Evolutionary conservation across 257 asterid genomes (phyloP).

Genomic region (Cinchona pubescens): DNA sequence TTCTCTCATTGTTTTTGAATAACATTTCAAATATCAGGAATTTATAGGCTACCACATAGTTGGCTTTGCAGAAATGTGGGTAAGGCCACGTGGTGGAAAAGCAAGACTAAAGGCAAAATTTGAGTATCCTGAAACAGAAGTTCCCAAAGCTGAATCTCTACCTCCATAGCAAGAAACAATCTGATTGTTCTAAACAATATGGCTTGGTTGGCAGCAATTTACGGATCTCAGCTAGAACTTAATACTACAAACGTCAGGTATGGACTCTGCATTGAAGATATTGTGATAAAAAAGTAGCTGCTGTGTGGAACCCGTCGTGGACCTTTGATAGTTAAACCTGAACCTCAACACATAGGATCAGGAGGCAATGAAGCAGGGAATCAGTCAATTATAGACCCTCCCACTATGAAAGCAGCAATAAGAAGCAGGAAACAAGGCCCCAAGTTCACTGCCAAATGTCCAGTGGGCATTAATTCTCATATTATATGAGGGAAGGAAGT

Average conservation of each 20-base stretch:
- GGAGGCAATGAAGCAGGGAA: slow-evolving; percentile 29
- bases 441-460: slow-evolving; percentile 34
- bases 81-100: background rate
- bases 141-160: background rate
- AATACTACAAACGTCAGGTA: slow-evolving; percentile 12
- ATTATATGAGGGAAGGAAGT: slow-evolving; percentile 7
- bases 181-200: background rate
- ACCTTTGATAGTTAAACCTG: slow-evolving; percentile 9
- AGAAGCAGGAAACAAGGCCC: slow-evolving; percentile 43
- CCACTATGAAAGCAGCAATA: slow-evolving; percentile 20
- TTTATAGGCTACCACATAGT: background rate
- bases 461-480: slow-evolving; percentile 18
- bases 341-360: slow-evolving; percentile 16
- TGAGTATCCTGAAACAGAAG: background rate
- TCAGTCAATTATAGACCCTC: slow-evolving; percentile 25
- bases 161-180: slow-evolving; percentile 10
- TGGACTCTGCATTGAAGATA: slow-evolving; percentile 12
- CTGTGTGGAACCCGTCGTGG: slow-evolving; percentile 10
- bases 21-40: background rate
- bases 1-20: background rate
- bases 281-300: slow-evolving; percentile 17
- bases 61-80: background rate
- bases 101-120: background rate
- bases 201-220: background rate
- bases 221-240: slow-evolving; percentile 15